Evolutionary conservation across 2,329 filamentous ascomycete genomes (phyloP), one percentile per base, ranked within the genome.

Genomic region (Venturiaceae sp.): DNA sequence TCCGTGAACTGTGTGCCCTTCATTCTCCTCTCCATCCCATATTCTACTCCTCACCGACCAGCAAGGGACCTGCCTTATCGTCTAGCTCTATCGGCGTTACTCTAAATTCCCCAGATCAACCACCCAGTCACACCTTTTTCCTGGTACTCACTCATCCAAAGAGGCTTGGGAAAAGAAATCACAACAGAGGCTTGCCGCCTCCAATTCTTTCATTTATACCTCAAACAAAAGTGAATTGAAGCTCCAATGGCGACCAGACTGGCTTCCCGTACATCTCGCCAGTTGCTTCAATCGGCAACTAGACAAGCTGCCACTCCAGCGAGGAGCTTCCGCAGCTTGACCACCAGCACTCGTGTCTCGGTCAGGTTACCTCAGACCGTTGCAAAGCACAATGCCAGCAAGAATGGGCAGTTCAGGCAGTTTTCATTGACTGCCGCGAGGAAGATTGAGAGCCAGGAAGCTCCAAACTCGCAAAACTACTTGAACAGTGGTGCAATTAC

Each of bases 401-500:
- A 50, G 23, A 46, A 57, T 36, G 23, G 55, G 23, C 39, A 57
- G 33, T 23, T 56, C 33, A 53, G 52, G 32, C 6, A 34, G 11
- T 53, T 53, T 19, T 67, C 33, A 64, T 67, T 57, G 65, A 64
- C 62, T 68, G 56, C 58, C 46, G 65, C 64, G 69, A 71, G 59
- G 39, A 32, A 53, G 23, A 55, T 46, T 64, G 68, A 75, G 63
- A 75, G 80, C 53, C 83, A 94, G 73, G 78, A 84, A 64, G 86
- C 89, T 56, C 90, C 91, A 58, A 89, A 87, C 69, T 83, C 91
- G 57, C 85, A 92, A 75, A 89, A 92, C 62, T 96, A 96, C 74
- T 79, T 96, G 66, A 85, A 90, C 70, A 95, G 90, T 75, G 92
- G 91, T 66, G 87, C 85, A 61, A 86, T 96, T 70, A 88, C 91